Evolutionary conservation across 208 protist species (phyloP).

Genomic region (Leishmania turanica): DNA sequence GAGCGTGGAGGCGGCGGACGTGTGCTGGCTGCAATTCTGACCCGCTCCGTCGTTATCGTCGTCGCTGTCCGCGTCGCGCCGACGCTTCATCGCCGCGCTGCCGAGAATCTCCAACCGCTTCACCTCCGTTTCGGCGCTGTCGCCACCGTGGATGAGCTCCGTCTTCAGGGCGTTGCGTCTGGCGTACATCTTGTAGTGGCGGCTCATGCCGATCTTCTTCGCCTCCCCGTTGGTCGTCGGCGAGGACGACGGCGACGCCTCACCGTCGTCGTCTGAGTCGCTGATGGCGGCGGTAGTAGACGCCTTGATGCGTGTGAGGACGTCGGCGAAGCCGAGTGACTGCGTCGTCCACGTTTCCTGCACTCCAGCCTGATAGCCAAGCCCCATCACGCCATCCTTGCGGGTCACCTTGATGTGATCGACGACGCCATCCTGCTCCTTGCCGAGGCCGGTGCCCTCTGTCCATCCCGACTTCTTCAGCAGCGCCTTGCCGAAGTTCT

Average conservation of each 20-base stretch:
- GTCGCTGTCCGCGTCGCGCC: conserved; percentile 14
- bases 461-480: conserved; percentile 92
- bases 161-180: conserved; percentile 88
- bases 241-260: conserved; percentile 14
- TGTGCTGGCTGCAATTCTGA: neutral
- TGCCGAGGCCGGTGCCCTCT: conserved; percentile 90
- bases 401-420: conserved; percentile 88
- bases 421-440: conserved; percentile 76
- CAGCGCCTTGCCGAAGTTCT: conserved; percentile 84
- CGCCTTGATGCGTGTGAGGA: conserved; percentile 73
- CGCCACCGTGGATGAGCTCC: conserved; percentile 57
- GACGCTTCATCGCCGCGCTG: conserved; percentile 47
- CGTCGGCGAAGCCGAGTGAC: conserved; percentile 88
- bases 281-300: conserved; percentile 24
- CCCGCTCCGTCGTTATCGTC: neutral
- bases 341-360: conserved; percentile 87
- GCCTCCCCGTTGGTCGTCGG: conserved; percentile 18
- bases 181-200: conserved; percentile 81
- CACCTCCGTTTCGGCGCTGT: conserved; percentile 35
- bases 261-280: conserved; percentile 35
- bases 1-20: conserved; percentile 39
- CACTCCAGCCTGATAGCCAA: conserved; percentile 85
- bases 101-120: conserved; percentile 69
- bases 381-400: conserved; percentile 88
- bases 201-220: conserved; percentile 42